Evolutionary conservation across 2,329 filamentous ascomycete genomes (phyloP), one percentile per base, ranked within the genome.

Genomic region (Calonectria multiphialidica): DNA sequence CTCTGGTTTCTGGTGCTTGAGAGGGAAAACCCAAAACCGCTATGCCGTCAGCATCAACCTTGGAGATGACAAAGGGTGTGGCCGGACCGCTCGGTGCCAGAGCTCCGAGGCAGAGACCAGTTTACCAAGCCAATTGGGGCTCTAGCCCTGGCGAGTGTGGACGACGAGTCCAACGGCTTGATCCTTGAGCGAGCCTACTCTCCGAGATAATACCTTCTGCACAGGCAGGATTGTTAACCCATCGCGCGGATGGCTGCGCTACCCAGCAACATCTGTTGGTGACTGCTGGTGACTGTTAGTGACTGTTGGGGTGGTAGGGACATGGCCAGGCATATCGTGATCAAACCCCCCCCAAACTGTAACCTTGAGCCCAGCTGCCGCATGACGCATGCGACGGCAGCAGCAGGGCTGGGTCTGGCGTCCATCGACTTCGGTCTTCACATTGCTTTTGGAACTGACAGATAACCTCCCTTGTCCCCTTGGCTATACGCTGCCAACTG

Each of bases 1-100:
- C 8, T 40, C 50, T 28, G 23, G 21, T 42, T 13, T 45, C 10
- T 30, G 13, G 57, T 44, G 40, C 40, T 25, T 47, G 64, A 30
- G 35, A 61, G 23, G 23, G 16, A 18, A 25, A 42, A 66, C 35
- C 35, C 57, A 62, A 59, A 62, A 62, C 62, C 62, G 13, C 44
- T 25, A 64, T 70, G 59, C 55, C 67, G 67, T 70, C 67, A 70
- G 67, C 67, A 42, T 57, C 35, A 37, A 49, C 25, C 37, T 62
- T 62, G 57, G 57, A 62, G 66, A 68, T 68, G 66, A 62, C 23
- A 62, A 42, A 47, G 66, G 53, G 44, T 50, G 33, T 35, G 44
- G 66, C 42, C 33, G 66, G 35, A 47, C 44, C 42, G 57, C 30
- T 35, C 30, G n/a, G 53, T 25, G 50, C 35, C 35, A 35, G 18